Conservation (phyloP, 1,284 basidiomycete genomes). For the Gomphus bonarii region DNA sequence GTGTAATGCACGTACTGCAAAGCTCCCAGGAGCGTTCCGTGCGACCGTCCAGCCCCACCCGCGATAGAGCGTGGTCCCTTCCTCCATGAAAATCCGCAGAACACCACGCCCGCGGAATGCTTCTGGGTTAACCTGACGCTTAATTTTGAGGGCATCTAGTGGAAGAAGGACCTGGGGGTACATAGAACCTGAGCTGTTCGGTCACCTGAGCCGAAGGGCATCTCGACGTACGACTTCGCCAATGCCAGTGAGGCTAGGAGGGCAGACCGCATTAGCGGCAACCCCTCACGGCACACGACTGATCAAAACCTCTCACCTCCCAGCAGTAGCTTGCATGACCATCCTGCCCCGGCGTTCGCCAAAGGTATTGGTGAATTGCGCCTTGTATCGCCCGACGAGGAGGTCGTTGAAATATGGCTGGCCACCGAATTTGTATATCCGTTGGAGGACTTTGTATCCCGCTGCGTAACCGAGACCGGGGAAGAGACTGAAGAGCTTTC, state of each 20-base stretch:
- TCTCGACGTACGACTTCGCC: conserved; percentile 78
- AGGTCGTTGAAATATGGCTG: conserved; percentile 97
- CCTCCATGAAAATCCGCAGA: conserved; percentile 84
- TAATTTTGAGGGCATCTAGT: conserved; percentile 95
- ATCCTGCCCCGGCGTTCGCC: conserved; percentile 94
- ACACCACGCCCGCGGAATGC: conserved; percentile 91
- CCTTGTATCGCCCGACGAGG: conserved; percentile 70
- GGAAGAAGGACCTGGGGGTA: conserved; percentile 70
- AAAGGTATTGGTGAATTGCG: conserved; percentile 72
- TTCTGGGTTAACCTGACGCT: conserved; percentile 95
- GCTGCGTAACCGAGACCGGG: conserved; percentile 97
- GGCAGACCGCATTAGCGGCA: neutral
- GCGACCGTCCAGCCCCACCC: conserved; percentile 99
- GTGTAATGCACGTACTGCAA: conserved; percentile 59
- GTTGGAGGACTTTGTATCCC: conserved; percentile 91
- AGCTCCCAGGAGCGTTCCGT: conserved; percentile 91
- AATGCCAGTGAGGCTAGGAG: conserved; percentile 78
- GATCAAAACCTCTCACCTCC: conserved; percentile 48
- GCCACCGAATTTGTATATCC: conserved; percentile 97
- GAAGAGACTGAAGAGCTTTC: conserved; percentile 85
- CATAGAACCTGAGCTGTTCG: neutral
- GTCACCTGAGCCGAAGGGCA: neutral
- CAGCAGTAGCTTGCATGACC: conserved; percentile 92
- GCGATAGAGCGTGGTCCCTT: conserved; percentile 86
- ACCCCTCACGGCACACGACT: neutral